These are phyloP conservation scores for Podaxis carcinomalis DNA, from an alignment of 768 basidiomycete genomes.

Conservation along the genomic window DNA sequence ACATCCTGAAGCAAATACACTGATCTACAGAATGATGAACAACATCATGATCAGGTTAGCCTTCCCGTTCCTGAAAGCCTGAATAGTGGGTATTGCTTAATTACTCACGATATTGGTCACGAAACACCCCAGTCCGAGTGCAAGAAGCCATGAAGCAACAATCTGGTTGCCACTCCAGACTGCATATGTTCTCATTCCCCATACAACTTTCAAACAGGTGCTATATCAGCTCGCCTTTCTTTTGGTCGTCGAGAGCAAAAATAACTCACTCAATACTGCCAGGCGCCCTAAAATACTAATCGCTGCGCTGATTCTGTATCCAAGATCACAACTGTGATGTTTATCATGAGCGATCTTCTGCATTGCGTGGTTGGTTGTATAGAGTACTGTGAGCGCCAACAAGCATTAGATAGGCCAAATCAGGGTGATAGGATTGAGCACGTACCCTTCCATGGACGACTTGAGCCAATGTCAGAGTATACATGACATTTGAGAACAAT, in stretches of 20 bases:
- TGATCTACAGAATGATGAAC: not conserved
- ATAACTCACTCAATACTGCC: not conserved
- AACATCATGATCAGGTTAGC: not conserved
- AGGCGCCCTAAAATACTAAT: not conserved
- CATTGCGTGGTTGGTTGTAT: too few relatives aligned
- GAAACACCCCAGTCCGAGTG: not conserved
- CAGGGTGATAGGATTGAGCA: not conserved
- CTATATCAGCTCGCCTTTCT: not conserved
- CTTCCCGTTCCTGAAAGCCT: too few relatives aligned
- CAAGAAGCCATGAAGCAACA: not conserved
- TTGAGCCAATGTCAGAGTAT: not conserved
- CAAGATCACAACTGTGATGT: not conserved
- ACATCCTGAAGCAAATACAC: not conserved
- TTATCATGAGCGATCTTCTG: not conserved
- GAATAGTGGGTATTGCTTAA: not conserved
- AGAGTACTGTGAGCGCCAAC: not conserved
- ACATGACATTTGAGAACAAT: not conserved
- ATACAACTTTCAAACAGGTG: not conserved
- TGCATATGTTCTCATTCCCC: not conserved
- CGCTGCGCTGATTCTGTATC: constrained; percentile 1
- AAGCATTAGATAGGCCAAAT: too few relatives aligned
- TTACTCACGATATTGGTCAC: not conserved
- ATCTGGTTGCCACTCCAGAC: not conserved
- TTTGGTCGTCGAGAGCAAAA: not conserved
- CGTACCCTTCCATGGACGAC: constrained; percentile 3